Evolutionary conservation across 176 grass and related monocot genomes (phyloP), one percentile per base, ranked within the genome.

Genomic region (Raddia guianensis): DNA sequence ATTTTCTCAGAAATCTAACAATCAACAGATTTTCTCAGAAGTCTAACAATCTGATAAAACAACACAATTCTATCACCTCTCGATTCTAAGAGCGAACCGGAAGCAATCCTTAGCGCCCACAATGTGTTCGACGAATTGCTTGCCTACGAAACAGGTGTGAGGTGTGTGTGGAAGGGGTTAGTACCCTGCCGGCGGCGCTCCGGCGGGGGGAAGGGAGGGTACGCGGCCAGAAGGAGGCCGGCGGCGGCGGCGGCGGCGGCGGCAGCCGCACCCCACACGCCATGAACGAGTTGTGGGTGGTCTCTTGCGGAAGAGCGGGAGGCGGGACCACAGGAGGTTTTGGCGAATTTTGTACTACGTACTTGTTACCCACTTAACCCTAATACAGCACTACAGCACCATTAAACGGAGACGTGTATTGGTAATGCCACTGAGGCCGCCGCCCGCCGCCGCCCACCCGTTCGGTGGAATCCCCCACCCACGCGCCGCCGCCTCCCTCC

Each of bases 401-500:
- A 27, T 27, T 27, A 48, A 6, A 46, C 7, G 37, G 42, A 10
- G n/a, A 9, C 0, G 49, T 12, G 27, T 27, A 0, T 27, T 27
- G 27, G 3, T 40, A 40, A 40, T 40, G 37, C 37, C 37, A 40
- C 3, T 40, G 37, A 40, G 37, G 37, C 37, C 3, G 37, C 37
- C 4, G 37, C 37, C 2, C 27, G 27, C 27, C 78, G 51, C 85
- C 68, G 35, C 21, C 86, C 60, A 87, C 84, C 67, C 62, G 44
- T 74, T 91, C 73, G 84, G 78, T 63, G 18, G 70, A 89, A 80
- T 72, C 13, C 33, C 82, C 48, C 83, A 56, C 55, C 77, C 16
- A 58, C 15, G 4, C 48, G 13, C 37, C 76, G 27, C 27, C 27
- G 21, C 76, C 48, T 64, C 58, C 19, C 70, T 73, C 48, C 48